A percentile compares a stretch with the other conserved stretches of the same genome.
These are phyloP conservation scores for Yamadazyma atmosphaerica DNA, from an alignment of 1,139 yeast genomes.

Conservation along the genomic window DNA sequence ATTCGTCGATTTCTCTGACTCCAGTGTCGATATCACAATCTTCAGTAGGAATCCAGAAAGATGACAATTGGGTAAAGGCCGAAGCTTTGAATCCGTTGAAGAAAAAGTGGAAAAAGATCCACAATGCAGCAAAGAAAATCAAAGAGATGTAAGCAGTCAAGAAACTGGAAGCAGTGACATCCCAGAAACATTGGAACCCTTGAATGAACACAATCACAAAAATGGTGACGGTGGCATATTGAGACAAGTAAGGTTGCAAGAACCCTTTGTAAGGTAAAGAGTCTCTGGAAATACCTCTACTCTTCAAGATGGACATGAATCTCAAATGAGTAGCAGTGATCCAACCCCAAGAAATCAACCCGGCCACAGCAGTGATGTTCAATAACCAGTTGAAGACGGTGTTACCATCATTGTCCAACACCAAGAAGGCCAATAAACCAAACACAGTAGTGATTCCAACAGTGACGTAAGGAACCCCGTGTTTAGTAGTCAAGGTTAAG, in stretches of 20 bases:
- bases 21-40: constrained; percentile 65
- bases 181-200: constrained; percentile 65
- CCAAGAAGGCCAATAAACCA: constrained; percentile 71
- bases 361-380: constrained; percentile 77
- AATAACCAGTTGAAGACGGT: constrained; percentile 82
- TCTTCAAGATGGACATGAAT: constrained; percentile 61
- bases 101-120: constrained; percentile 52
- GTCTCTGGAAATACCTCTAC: constrained; percentile 61
- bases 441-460: constrained; percentile 59
- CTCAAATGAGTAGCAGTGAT: constrained; percentile 66
- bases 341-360: constrained; percentile 73
- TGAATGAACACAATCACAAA: constrained; percentile 62
- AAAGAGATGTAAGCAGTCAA: constrained; percentile 69
- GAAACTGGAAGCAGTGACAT: constrained; percentile 53
- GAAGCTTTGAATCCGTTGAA: constrained; percentile 40
- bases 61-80: constrained; percentile 27
- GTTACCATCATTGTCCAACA: constrained; percentile 58
- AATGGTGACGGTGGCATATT: constrained; percentile 53
- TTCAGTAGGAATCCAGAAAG: constrained; percentile 43
- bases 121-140: constrained; percentile 53
- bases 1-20: constrained; percentile 56
- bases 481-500: constrained; percentile 51
- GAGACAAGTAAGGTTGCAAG: constrained; percentile 64
- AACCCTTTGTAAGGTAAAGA: constrained; percentile 70
- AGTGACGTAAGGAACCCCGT: constrained; percentile 68